Evolutionary conservation across 208 protist genomes (phyloP).

Genomic region (Leishmania aethiopica): DNA sequence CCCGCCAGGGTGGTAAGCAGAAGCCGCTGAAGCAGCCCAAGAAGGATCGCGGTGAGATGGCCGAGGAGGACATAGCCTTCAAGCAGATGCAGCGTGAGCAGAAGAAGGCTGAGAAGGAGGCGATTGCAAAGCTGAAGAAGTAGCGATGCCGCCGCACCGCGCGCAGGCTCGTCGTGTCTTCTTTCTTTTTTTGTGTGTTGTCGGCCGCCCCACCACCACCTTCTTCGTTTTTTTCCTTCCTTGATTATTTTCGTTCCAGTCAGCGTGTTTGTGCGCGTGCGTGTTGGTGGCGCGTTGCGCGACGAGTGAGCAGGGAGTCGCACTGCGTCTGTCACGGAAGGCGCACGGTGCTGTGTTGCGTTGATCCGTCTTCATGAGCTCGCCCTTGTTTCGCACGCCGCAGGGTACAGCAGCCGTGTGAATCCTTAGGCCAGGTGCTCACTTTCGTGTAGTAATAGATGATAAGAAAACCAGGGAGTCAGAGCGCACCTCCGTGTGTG

Average conservation of each 20-base stretch:
- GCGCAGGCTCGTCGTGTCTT: background rate
- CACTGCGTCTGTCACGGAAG: background rate
- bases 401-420: background rate
- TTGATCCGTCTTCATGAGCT: background rate
- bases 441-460: background rate
- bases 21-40: constrained; percentile 91
- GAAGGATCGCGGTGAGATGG: constrained; percentile 67
- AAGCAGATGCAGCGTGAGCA: constrained; percentile 81
- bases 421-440: background rate
- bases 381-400: background rate
- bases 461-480: background rate
- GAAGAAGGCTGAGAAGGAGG: constrained; percentile 90
- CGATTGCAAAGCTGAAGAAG: constrained; percentile 88
- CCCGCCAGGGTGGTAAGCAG: constrained; percentile 88
- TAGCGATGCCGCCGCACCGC: constrained; percentile 1
- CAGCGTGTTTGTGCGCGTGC: background rate
- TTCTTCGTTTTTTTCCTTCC: background rate
- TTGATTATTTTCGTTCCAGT: background rate
- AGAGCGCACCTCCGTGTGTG: background rate
- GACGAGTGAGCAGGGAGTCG: background rate
- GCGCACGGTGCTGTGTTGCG: background rate
- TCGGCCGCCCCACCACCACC: background rate
- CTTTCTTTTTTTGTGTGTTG: background rate
- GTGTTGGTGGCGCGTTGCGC: background rate
- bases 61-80: constrained; percentile 79